Evolutionary conservation across 768 basidiomycete species (phyloP), one percentile per base, ranked within the genome.

Genomic region (Phaffia australis): DNA sequence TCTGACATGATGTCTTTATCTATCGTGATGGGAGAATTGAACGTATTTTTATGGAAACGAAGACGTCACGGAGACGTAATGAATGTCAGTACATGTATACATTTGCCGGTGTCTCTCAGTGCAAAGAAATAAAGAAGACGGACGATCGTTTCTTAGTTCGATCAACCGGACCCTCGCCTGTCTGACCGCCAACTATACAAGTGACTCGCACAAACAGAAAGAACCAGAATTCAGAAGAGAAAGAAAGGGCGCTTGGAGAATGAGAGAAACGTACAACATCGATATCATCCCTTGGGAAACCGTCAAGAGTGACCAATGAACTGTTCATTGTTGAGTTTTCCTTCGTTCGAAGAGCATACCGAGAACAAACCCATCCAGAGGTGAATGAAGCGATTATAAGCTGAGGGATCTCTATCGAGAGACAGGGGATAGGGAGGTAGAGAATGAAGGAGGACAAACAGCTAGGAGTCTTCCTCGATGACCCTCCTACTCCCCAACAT

Each of bases 141-240:
- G 23, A 67, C 63, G 56, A 55, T 69, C 67, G 47, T 69, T 69
- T 19, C 67, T 47, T 35, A 69, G 67, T 48, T 69, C 67, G 35
- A 69, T 49, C 16, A 69, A 30, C 21, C 67, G 67, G 9, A 64
- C 51, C 15, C 67, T 25, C 23, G 67, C 56, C 19, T 63, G 62
- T 23, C 67, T 56, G 23, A 69, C 67, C 30, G 67, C 67, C 50
- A 69, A 57, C 63, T 64, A 32, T 5, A 9, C 7, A 5, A 16
- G 29, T 48, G 48, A 42, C 1, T 14, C 32, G 42, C 3, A 46
- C 3, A 15, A 25, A 19, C 23, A 1, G 48, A 29, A 21, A 50
- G 60, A 42, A 11, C 11, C 11, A 42, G 35, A 4, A 42, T 42
- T 42, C 35, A 42, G 35, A 4, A 42, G 35, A 11, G 35, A 42